phyloP scores from a whole-genome alignment of 441 rosid genomes.

The Melastoma candidum region DNA sequence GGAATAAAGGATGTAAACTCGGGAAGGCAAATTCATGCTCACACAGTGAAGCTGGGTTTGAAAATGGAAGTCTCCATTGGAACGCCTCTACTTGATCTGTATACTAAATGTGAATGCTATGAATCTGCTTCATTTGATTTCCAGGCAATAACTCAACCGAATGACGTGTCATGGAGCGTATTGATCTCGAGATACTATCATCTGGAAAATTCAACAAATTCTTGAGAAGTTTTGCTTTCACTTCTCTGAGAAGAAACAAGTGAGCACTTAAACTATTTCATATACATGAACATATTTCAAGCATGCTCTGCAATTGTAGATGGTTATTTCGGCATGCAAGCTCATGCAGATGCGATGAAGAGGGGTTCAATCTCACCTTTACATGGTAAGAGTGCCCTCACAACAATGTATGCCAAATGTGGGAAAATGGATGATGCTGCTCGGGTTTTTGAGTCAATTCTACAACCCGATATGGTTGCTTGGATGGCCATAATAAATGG shows the following conservation, averaged over 20 bases:
- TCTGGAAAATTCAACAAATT: slow-evolving; percentile 33
- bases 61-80: slow-evolving; percentile 45
- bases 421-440: slow-evolving; percentile 20
- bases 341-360: slow-evolving; percentile 8
- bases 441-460: slow-evolving; percentile 35
- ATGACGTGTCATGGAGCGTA: slow-evolving; percentile 53
- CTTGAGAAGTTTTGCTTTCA: neutral
- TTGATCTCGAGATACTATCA: slow-evolving; percentile 43
- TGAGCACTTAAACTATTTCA: slow-evolving; percentile 8
- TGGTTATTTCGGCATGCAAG: slow-evolving; percentile 8
- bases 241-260: slow-evolving; percentile 3
- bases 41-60: slow-evolving; percentile 37
- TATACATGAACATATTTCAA: slow-evolving; percentile 12
- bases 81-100: slow-evolving; percentile 55
- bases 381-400: slow-evolving; percentile 15
- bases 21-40: slow-evolving; percentile 46
- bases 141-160: slow-evolving; percentile 35
- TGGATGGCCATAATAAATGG: slow-evolving; percentile 59
- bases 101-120: slow-evolving; percentile 37
- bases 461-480: slow-evolving; percentile 43
- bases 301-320: slow-evolving; percentile 10
- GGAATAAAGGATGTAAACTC: slow-evolving; percentile 27
- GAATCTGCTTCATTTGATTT: slow-evolving; percentile 39
- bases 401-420: slow-evolving; percentile 14
- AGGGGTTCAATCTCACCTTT: slow-evolving; percentile 14